Percentiles rank a stretch among this genome's conserved stretches.
Conservation (phyloP, 1,139 yeast species). For the Lodderomyces margitis region DNA sequence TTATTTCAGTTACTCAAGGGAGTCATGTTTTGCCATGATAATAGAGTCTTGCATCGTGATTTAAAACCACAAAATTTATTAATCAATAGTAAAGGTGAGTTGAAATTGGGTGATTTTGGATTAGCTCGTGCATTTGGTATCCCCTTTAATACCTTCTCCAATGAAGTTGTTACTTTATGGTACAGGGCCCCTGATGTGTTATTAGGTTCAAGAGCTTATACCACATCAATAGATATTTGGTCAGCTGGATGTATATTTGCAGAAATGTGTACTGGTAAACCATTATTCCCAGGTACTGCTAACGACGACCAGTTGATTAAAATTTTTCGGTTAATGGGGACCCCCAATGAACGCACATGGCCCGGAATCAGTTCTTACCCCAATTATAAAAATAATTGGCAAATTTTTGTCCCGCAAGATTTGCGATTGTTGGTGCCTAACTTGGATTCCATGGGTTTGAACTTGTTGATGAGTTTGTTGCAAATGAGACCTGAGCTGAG, state of each 20-base stretch:
- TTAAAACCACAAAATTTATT: constrained; percentile 92
- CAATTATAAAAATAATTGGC: constrained; percentile 79
- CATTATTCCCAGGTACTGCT: constrained; percentile 92
- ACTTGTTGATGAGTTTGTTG: constrained; percentile 69
- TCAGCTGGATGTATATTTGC: constrained; percentile 98
- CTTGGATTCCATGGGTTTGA: constrained; percentile 78
- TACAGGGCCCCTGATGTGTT: constrained; percentile 97
- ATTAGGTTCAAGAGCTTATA: constrained; percentile 90
- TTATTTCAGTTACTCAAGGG: constrained; percentile 93
- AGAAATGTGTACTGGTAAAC: constrained; percentile 98
- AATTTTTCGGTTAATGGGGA: constrained; percentile 91
- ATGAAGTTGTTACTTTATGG: constrained; percentile 98
- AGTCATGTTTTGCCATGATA: constrained; percentile 91
- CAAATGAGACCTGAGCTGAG: constrained; percentile 93
- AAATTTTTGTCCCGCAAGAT: constrained; percentile 79
- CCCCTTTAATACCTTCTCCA: constrained; percentile 94
- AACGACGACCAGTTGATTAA: constrained; percentile 91
- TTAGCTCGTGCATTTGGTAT: constrained; percentile 97
- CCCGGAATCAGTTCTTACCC: constrained; percentile 88
- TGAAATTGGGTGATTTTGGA: constrained; percentile 96
- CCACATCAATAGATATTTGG: constrained; percentile 98
- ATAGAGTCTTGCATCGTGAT: constrained; percentile 91
- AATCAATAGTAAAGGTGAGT: constrained; percentile 83
- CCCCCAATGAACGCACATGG: constrained; percentile 96
- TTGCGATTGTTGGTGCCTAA: constrained; percentile 72